Evolutionary conservation across 441 rosid genomes (phyloP).

Genomic region (Raphanus hybrid): DNA sequence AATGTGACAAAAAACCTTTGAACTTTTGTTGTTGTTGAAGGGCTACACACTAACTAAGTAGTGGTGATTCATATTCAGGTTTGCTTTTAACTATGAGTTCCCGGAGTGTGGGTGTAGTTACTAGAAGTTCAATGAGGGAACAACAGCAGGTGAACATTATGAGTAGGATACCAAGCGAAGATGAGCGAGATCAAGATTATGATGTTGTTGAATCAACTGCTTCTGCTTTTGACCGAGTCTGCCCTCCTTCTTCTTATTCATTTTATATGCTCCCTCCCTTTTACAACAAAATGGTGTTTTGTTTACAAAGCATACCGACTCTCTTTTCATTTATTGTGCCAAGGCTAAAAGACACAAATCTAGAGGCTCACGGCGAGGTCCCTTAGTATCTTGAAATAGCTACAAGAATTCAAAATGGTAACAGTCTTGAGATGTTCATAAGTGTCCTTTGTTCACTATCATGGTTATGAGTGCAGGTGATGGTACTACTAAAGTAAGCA

Average conservation of each 20-base stretch:
- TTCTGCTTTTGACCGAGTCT: conserved; percentile 79
- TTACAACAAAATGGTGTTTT: neutral
- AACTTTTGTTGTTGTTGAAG: neutral
- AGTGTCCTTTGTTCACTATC: neutral
- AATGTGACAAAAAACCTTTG: neutral
- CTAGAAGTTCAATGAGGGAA: conserved; percentile 12
- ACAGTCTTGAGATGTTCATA: neutral
- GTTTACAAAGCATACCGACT: conserved; percentile 19
- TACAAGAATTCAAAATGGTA: neutral
- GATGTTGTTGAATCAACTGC: conserved; percentile 85
- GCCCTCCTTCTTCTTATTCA: conserved; percentile 19
- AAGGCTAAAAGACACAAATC: conserved; percentile 72
- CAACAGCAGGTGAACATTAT: conserved; percentile 1
- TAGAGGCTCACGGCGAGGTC: conserved; percentile 46
- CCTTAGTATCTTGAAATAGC: neutral
- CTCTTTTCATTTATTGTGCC: conserved; percentile 29
- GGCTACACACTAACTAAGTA: neutral
- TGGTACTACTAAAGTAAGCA: conserved; percentile 42
- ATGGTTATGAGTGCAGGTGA: conserved; percentile 50
- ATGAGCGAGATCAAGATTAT: conserved; percentile 54
- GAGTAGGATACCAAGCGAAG: neutral
- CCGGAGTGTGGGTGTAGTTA: conserved; percentile 12
- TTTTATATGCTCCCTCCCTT: neutral
- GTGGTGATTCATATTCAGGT: neutral
- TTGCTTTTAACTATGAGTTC: conserved; percentile 8